phyloP scores from a whole-genome alignment of 805 yeast genomes.

The Metschnikowia aberdeeniae region DNA sequence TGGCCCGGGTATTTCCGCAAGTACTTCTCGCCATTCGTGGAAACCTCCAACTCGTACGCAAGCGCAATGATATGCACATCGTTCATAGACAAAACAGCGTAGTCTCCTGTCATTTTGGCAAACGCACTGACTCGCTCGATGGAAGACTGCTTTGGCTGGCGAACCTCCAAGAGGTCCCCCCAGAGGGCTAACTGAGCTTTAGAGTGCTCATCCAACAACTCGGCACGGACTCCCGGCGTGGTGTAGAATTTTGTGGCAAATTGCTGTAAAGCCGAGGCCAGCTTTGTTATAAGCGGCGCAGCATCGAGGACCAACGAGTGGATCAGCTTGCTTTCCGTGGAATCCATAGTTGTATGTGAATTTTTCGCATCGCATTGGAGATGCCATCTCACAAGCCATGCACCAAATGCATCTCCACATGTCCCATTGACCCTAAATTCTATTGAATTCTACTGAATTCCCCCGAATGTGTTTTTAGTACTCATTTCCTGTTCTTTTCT shows the following conservation, averaged over 20 bases:
- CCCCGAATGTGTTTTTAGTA: too few relatives aligned
- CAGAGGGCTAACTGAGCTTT: constrained; percentile 75
- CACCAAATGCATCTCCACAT: too few relatives aligned
- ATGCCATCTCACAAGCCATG: background rate
- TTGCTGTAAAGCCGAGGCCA: constrained; percentile 66
- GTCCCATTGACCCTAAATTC: too few relatives aligned
- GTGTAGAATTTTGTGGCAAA: constrained; percentile 74
- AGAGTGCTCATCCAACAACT: constrained; percentile 81
- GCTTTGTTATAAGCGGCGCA: constrained; percentile 86
- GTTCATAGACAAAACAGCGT: constrained; percentile 76
- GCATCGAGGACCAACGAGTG: constrained; percentile 60
- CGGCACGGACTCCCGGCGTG: constrained; percentile 87
- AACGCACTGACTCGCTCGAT: constrained; percentile 68
- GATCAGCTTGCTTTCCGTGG: constrained; percentile 7
- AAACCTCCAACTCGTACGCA: constrained; percentile 81
- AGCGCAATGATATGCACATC: constrained; percentile 92
- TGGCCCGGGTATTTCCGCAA: constrained; percentile 74
- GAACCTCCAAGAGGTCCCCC: constrained; percentile 64
- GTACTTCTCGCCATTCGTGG: constrained; percentile 67
- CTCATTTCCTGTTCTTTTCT: too few relatives aligned
- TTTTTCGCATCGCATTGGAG: constrained; percentile 6
- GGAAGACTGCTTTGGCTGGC: constrained; percentile 71
- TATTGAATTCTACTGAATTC: too few relatives aligned
- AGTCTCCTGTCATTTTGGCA: constrained; percentile 89
- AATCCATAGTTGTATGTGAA: background rate